Evolutionary conservation across 768 basidiomycete species (phyloP).

Genomic region (Mycena olivaceomarginata): DNA sequence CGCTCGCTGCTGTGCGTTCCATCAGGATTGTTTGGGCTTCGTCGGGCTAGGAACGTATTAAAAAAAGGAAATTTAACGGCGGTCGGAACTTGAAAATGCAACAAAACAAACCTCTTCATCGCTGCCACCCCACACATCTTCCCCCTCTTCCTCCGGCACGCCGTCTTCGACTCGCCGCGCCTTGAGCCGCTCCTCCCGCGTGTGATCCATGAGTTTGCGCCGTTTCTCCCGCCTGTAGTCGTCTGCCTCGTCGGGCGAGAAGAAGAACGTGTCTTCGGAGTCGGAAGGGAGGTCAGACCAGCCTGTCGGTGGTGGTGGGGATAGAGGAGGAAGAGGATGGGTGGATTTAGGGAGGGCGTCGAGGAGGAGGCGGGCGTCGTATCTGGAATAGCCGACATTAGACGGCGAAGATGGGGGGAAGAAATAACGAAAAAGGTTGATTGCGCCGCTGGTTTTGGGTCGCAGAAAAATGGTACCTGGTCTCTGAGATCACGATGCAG

Average conservation of each 20-base stretch:
- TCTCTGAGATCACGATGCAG: too few relatives aligned
- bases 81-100: not conserved
- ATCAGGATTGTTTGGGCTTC: slow-evolving; percentile 79
- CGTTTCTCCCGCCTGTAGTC: slow-evolving; percentile 84
- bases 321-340: slow-evolving; percentile 45
- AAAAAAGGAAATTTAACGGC: slow-evolving; percentile 14
- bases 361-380: slow-evolving; percentile 87
- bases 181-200: slow-evolving; percentile 79
- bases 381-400: slow-evolving; percentile 67
- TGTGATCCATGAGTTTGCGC: slow-evolving; percentile 73
- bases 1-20: slow-evolving; percentile 82
- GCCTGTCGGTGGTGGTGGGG: slow-evolving; percentile 74
- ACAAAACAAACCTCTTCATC: slow-evolving; percentile 72
- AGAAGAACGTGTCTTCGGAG: slow-evolving; percentile 89
- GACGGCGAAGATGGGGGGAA: slow-evolving; percentile 40
- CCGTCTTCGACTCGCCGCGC: slow-evolving; percentile 70
- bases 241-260: slow-evolving; percentile 79
- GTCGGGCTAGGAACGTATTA: slow-evolving; percentile 67
- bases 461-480: too few relatives aligned
- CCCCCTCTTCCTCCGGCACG: slow-evolving; percentile 56
- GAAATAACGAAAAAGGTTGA: slow-evolving; percentile 1
- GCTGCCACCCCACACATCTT: slow-evolving; percentile 77
- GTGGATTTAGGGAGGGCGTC: slow-evolving; percentile 63
- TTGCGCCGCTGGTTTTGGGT: too few relatives aligned
- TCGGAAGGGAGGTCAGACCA: slow-evolving; percentile 94